Evolutionary conservation across 805 yeast genomes (phyloP).

Genomic region (Candida endomychidarum): DNA sequence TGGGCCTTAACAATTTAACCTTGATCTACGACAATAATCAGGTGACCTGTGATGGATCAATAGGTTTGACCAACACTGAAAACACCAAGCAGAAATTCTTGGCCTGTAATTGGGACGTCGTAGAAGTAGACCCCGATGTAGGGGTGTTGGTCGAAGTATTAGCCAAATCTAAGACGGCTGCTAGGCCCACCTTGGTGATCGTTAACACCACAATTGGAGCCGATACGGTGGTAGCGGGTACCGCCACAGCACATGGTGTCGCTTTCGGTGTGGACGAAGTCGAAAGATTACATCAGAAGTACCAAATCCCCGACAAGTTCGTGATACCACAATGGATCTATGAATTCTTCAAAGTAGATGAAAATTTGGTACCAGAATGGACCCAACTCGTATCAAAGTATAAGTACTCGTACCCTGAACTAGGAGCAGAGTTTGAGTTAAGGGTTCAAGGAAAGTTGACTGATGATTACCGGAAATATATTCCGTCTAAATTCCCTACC

Average conservation of each 20-base stretch:
- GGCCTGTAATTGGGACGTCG: constrained; percentile 37
- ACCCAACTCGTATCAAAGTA: constrained; percentile 19
- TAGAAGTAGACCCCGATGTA: constrained; percentile 34
- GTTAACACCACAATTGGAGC: constrained; percentile 34
- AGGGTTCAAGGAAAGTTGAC: constrained; percentile 29
- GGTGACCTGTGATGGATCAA: constrained; percentile 37
- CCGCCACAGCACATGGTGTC: constrained; percentile 35
- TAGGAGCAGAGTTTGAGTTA: constrained; percentile 23
- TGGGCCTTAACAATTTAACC: constrained; percentile 34
- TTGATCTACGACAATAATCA: constrained; percentile 39
- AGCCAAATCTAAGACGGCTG: constrained; percentile 26
- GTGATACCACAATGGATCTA: constrained; percentile 26
- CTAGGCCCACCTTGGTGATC: constrained; percentile 37
- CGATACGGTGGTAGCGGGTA: constrained; percentile 28
- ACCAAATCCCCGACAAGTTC: constrained; percentile 22
- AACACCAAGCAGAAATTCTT: constrained; percentile 29
- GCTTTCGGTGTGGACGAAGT: constrained; percentile 33
- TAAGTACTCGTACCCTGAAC: constrained; percentile 23
- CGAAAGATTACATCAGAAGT: constrained; percentile 18
- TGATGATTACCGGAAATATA: constrained; percentile 21
- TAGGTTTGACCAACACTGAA: constrained; percentile 33
- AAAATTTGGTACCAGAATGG: constrained; percentile 25
- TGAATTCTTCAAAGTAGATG: constrained; percentile 23
- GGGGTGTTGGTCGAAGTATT: constrained; percentile 35
- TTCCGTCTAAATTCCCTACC: constrained; percentile 19